Base-by-base conservation (phyloP, 805 yeast species). In the Wickerhamomyces bisporus region DNA sequence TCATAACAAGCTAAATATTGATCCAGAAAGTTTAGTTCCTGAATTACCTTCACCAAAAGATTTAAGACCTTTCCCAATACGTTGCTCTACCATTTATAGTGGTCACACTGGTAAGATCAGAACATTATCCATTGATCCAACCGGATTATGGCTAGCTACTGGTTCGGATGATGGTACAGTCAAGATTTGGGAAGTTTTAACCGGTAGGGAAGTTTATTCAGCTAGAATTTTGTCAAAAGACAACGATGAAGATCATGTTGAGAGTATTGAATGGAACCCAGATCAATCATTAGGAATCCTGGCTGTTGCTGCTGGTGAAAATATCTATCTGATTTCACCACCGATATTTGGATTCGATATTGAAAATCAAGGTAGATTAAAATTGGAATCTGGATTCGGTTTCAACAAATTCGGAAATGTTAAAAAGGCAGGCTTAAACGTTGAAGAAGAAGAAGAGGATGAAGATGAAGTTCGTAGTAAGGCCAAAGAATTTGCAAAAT, bases 101-200 rank as follows among this genome's bases (percentile, higher is more conserved):
- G 98, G 98, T 23, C 98, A 91, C 59, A 65, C 66, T 30, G 95
- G 82, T 31, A 81, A 81, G 53, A 80, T 93, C 35, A 80, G 98
- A 60, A 71, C 91, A 2, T 56, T 93, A 21, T 77, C 89, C 8
- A 74, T 91, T 34, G 95, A 91, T 58, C 95, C 96, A 35, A 70
- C 79, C 24, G 98, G 98, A 5, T 70, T 83, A 51, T 93, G 96
- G 93, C 68, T 93, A 40, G 98, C 98, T 16, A 93, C 98, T 4
- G 98, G 97, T 41, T 85, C 95, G 14, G 98, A 93, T 59, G 98
- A 93, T 59, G 98, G 98, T 39, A 75, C 89, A 14, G 89, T 93
- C 6, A 75, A 96, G 50, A 73, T 93, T n/a, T 93, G 98, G 98
- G 98, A 93, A 66, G 81, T 88, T 15, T 66, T 88, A 42, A 86